phyloP scores from a whole-genome alignment of 2,329 filamentous ascomycete genomes.

The Scedosporium boydii region DNA sequence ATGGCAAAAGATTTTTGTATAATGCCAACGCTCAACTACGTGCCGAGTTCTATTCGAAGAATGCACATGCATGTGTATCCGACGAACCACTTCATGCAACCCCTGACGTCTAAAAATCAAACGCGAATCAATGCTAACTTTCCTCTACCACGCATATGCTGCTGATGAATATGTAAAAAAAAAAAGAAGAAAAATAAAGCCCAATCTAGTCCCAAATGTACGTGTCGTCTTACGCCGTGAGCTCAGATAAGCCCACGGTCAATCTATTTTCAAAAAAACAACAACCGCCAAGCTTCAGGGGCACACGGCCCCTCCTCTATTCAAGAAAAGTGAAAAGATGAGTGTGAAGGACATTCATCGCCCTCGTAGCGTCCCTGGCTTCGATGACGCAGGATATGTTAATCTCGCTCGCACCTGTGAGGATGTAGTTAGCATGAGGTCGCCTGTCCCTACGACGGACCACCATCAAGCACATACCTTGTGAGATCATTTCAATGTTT shows the following conservation, averaged over 20 bases:
- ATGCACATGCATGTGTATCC: too few relatives aligned
- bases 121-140: background rate
- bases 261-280: background rate
- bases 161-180: background rate
- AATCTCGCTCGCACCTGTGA: constrained; percentile 85
- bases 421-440: background rate
- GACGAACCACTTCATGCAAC: background rate
- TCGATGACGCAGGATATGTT: constrained; percentile 98
- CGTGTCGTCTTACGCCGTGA: background rate
- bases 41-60: too few relatives aligned
- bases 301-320: constrained; percentile 21
- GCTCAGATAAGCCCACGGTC: background rate
- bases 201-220: background rate
- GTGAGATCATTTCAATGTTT: constrained; percentile 99
- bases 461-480: constrained; percentile 47
- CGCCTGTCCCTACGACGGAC: background rate
- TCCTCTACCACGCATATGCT: background rate
- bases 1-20: too few relatives aligned
- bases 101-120: background rate
- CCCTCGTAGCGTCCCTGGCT: constrained; percentile 78
- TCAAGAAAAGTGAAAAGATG: constrained; percentile 95
- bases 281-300: too few relatives aligned
- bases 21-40: too few relatives aligned
- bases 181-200: background rate
- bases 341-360: constrained; percentile 93